phyloP scores from a whole-genome alignment of 345 rosid species.

The Angophora floribunda region DNA sequence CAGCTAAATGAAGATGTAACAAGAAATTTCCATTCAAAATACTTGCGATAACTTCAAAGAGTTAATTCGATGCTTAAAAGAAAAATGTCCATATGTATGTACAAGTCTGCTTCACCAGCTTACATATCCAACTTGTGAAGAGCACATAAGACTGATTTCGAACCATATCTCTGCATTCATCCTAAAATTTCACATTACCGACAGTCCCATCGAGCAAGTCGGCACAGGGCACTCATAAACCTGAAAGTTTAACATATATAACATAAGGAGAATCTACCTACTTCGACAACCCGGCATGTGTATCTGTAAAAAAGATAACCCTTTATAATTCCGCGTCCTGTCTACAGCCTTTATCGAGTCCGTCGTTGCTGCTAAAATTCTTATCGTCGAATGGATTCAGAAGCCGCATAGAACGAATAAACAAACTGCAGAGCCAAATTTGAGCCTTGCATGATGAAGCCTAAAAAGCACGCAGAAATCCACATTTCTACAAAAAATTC shows the following conservation, averaged over 20 bases:
- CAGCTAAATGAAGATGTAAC: constrained; percentile 76
- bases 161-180: constrained; percentile 87
- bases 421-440: neutral
- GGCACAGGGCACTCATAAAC: constrained; percentile 61
- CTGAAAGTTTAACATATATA: constrained; percentile 16
- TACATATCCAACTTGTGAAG: constrained; percentile 69
- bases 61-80: neutral
- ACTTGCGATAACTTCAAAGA: neutral
- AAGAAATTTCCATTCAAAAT: constrained; percentile 4
- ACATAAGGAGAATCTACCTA: neutral
- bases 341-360: constrained; percentile 39
- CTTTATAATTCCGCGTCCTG: constrained; percentile 21
- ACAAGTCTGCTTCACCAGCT: constrained; percentile 58
- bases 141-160: constrained; percentile 82
- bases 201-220: constrained; percentile 73
- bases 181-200: constrained; percentile 85
- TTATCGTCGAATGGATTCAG: constrained; percentile 16
- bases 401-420: neutral
- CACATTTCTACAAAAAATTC: constrained; percentile 72
- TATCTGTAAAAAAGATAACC: constrained; percentile 36
- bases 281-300: constrained; percentile 40
- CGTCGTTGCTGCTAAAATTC: constrained; percentile 65
- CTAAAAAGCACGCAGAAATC: constrained; percentile 78
- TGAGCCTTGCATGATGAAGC: constrained; percentile 65
- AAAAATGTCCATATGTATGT: neutral